phyloP scores from a whole-genome alignment of 78 protist genomes.

The Mantamonas sphyraenae region DNA sequence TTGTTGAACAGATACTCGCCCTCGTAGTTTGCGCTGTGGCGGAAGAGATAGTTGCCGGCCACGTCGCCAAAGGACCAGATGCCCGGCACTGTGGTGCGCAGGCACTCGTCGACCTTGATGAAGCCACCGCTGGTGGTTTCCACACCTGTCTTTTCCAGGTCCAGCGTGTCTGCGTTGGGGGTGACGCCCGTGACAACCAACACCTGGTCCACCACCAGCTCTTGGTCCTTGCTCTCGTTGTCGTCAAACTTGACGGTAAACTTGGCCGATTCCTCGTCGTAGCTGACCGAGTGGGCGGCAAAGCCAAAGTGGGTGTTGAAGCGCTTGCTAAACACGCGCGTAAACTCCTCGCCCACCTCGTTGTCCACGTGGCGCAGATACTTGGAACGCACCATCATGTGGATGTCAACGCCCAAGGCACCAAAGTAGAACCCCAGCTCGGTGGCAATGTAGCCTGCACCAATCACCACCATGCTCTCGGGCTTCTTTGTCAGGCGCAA shows the following conservation, averaged over 20 bases:
- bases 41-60: not conserved
- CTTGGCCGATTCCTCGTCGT: not conserved
- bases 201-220: too few relatives aligned
- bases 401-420: not conserved
- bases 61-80: slow-evolving; percentile 3
- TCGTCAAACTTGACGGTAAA: not conserved
- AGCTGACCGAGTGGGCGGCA: not conserved
- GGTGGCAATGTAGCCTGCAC: slow-evolving; percentile 29
- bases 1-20: not conserved
- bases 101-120: slow-evolving; percentile 2
- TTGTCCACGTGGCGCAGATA: not conserved
- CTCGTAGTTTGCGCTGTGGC: slow-evolving; percentile 3
- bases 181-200: not conserved
- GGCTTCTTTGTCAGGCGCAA: not conserved
- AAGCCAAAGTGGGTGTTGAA: not conserved
- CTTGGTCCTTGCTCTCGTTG: not conserved
- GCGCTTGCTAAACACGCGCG: not conserved
- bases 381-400: slow-evolving; percentile 1
- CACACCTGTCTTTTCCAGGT: not conserved
- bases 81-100: not conserved
- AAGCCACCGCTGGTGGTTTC: not conserved
- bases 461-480: slow-evolving; percentile 5
- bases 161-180: not conserved
- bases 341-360: slow-evolving; percentile 2
- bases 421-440: slow-evolving; percentile 17